Conservation (phyloP, 2,329 filamentous ascomycete species). For the Alternaria atra region DNA sequence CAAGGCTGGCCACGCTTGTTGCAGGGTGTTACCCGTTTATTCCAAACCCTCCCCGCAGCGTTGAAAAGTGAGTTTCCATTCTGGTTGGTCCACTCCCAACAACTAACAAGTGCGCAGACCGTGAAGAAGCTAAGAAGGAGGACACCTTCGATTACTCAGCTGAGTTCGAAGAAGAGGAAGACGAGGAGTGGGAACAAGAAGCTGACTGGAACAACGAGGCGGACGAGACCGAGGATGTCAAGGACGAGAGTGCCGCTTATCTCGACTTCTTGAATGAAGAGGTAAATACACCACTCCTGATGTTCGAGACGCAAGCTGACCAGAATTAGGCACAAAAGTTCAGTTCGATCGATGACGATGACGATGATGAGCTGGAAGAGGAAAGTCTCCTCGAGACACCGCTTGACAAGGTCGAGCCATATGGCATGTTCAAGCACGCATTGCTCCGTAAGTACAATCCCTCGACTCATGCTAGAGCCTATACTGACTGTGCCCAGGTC, state of each 20-base stretch:
- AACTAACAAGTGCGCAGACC: conserved; percentile 63
- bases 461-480: neutral
- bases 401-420: conserved; percentile 94
- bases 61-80: conserved; percentile 73
- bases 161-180: conserved; percentile 78
- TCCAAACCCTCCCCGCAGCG: conserved; percentile 88
- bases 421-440: conserved; percentile 84
- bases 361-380: conserved; percentile 91
- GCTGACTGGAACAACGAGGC: conserved; percentile 73
- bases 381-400: conserved; percentile 92
- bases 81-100: conserved; percentile 14
- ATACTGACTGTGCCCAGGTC: conserved; percentile 64
- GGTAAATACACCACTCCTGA: conserved; percentile 56
- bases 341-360: conserved; percentile 72
- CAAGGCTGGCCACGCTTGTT: conserved; percentile 94
- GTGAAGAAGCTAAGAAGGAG: conserved; percentile 87
- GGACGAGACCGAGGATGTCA: conserved; percentile 72
- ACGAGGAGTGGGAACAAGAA: conserved; percentile 81
- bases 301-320: conserved; percentile 37
- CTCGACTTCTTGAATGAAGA: conserved; percentile 96
- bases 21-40: conserved; percentile 86
- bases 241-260: conserved; percentile 93
- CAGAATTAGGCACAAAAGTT: conserved; percentile 78
- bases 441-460: conserved; percentile 74
- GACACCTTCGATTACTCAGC: conserved; percentile 82